Evolutionary conservation across 2,329 filamentous ascomycete species (phyloP).

Genomic region (Drechslera avenae): DNA sequence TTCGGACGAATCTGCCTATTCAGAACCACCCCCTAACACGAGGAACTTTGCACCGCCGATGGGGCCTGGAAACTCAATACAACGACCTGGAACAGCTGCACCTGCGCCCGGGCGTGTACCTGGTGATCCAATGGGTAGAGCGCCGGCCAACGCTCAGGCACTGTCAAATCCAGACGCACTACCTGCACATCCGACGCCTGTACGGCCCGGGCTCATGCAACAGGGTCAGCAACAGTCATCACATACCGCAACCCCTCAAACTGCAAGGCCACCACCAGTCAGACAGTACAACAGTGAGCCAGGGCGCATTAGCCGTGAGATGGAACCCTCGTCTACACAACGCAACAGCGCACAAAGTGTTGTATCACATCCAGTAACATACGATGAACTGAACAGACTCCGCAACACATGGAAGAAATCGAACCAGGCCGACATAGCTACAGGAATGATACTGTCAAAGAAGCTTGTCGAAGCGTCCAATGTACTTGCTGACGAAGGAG

Average conservation of each 20-base stretch:
- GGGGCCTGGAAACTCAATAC: conserved; percentile 32
- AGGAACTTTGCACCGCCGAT: conserved; percentile 37
- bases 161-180: conserved; percentile 59
- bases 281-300: conserved; percentile 57
- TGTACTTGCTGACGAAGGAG: conserved; percentile 76
- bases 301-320: conserved; percentile 44
- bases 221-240: conserved; percentile 27
- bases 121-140: conserved; percentile 36
- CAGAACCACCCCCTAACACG: conserved; percentile 42
- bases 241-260: conserved; percentile 33
- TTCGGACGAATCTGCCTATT: conserved; percentile 44
- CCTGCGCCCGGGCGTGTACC: conserved; percentile 35
- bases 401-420: conserved; percentile 67
- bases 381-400: conserved; percentile 76
- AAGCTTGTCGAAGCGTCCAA: conserved; percentile 84
- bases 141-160: conserved; percentile 50
- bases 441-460: conserved; percentile 76
- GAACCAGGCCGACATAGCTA: conserved; percentile 73
- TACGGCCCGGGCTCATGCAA: conserved; percentile 58
- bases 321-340: conserved; percentile 24
- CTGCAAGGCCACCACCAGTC: conserved; percentile 56
- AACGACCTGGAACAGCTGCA: conserved; percentile 40
- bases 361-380: conserved; percentile 66
- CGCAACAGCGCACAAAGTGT: conserved; percentile 32
- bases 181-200: conserved; percentile 61